Base-by-base conservation (phyloP, 805 yeast species). In the Sungouiella blattae region DNA sequence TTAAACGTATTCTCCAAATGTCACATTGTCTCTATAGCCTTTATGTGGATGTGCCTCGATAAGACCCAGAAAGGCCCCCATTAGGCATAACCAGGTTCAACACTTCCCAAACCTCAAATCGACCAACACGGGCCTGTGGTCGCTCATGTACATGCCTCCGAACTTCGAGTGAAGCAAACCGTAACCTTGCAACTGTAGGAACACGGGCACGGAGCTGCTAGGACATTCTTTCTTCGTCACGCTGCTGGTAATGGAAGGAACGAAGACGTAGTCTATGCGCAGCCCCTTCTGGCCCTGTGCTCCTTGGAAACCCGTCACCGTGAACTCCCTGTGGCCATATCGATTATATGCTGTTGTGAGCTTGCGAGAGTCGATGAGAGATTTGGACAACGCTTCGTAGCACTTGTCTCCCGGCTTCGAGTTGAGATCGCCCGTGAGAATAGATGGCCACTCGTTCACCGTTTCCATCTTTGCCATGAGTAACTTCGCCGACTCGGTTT, bases 51-150 rank as follows among this genome's bases (percentile, higher is more conserved):
- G n/a, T n/a, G n/a, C n/a, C n/a, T n/a, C n/a, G n/a, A n/a, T n/a
- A n/a, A n/a, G n/a, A n/a, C n/a, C n/a, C n/a, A n/a, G n/a, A n/a
- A n/a, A n/a, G n/a, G n/a, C n/a, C n/a, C n/a, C n/a, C n/a, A n/a
- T n/a, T n/a, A n/a, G n/a, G n/a, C n/a, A n/a, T n/a, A n/a, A n/a
- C n/a, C n/a, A n/a, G n/a, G n/a, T n/a, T 20, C 22, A 28, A 18
- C 38, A 35, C 20, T 13, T 20, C 18, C 29, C 26, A 1, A 49
- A 9, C 16, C 18, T 11, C 24, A 46, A 58, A 31, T 61, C 65
- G 3, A 55, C 64, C 26, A 61, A 58, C 29, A 61, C 33, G 4
- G 67, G 67, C 18, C 67, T 48, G 41, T 61, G 67, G 40, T 61
- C 65, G 39, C 66, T 60, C 55, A 61, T 53, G 40, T 60, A 61